phyloP scores from a whole-genome alignment of 2,329 filamentous ascomycete genomes.

The Dactylella cylindrospora region DNA sequence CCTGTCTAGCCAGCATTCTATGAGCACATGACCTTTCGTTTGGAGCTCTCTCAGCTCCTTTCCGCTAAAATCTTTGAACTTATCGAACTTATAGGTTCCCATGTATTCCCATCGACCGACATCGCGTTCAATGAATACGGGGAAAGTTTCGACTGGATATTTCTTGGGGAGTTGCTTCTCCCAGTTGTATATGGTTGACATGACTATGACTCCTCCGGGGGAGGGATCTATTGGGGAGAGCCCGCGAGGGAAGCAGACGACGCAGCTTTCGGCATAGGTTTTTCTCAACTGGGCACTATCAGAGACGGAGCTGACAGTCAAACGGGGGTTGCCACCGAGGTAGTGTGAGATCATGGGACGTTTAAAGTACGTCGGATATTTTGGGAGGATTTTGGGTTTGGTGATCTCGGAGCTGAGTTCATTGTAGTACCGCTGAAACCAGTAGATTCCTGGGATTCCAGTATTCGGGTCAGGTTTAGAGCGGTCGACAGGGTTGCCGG shows the following conservation, averaged over 20 bases:
- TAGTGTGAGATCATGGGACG: slow-evolving; percentile 15
- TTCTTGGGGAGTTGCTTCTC: slow-evolving; percentile 5
- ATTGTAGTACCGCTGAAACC: slow-evolving; percentile 30
- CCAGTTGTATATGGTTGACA: slow-evolving; percentile 1
- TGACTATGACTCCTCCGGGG: slow-evolving; percentile 12
- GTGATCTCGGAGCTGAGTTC: neutral
- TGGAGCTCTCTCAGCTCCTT: slow-evolving; percentile 12
- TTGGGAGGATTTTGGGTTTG: neutral
- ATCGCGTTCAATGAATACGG: slow-evolving; percentile 21
- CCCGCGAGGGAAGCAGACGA: slow-evolving; percentile 10
- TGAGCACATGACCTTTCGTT: neutral
- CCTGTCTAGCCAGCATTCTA: slow-evolving; percentile 18
- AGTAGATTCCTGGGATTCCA: slow-evolving; percentile 21
- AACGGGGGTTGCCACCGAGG: slow-evolving; percentile 14
- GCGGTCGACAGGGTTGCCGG: no score
- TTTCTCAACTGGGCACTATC: neutral
- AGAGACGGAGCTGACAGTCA: slow-evolving; percentile 7
- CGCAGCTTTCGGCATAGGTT: neutral
- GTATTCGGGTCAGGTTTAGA: no score
- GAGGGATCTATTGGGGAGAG: slow-evolving; percentile 3
- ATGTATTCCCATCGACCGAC: slow-evolving; percentile 24
- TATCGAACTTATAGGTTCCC: slow-evolving; percentile 25
- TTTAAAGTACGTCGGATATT: slow-evolving; percentile 1
- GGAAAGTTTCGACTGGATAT: slow-evolving; percentile 6
- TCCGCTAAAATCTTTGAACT: neutral